phyloP scores from a whole-genome alignment of 305 asterid species.

The Fraxinus nigra region DNA sequence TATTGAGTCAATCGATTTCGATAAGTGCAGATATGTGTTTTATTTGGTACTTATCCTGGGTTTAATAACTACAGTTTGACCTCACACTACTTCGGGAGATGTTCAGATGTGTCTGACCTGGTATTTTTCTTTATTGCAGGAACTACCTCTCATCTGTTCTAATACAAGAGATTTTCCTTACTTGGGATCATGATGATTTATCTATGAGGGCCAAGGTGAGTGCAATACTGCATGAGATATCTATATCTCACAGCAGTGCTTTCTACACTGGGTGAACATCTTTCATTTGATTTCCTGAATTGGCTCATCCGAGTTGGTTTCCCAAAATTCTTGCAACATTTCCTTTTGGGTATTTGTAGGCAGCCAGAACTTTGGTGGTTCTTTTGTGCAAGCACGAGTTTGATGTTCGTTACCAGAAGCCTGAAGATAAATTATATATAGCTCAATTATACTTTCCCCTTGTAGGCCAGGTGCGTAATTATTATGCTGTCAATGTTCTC shows the following conservation, averaged over 20 bases:
- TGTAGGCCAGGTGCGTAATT: constrained; percentile 76
- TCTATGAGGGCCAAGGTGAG: constrained; percentile 94
- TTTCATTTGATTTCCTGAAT: constrained; percentile 10
- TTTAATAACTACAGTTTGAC: not conserved
- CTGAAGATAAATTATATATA: constrained; percentile 93
- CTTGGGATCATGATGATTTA: constrained; percentile 98
- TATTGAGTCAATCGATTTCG: not conserved
- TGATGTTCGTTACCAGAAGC: constrained; percentile 94
- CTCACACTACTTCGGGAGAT: constrained; percentile 19
- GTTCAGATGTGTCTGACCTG: constrained; percentile 20
- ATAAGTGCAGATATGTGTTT: constrained; percentile 8
- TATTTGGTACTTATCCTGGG: constrained; percentile 8
- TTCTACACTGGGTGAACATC: constrained; percentile 7
- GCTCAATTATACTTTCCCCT: constrained; percentile 96
- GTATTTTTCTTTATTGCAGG: constrained; percentile 45
- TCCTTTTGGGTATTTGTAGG: constrained; percentile 49
- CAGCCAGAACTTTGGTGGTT: constrained; percentile 91
- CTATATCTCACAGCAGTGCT: constrained; percentile 9
- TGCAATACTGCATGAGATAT: constrained; percentile 17
- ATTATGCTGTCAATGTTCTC: constrained; percentile 21
- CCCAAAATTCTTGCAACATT: constrained; percentile 14
- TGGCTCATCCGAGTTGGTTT: constrained; percentile 13
- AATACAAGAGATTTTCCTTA: constrained; percentile 95
- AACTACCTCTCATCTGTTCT: constrained; percentile 92
- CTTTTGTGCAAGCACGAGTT: constrained; percentile 96